A percentile compares a stretch with the other conserved stretches of the same genome.
phyloP scores from a whole-genome alignment of 768 basidiomycete species.

The Phallus indusiatus region DNA sequence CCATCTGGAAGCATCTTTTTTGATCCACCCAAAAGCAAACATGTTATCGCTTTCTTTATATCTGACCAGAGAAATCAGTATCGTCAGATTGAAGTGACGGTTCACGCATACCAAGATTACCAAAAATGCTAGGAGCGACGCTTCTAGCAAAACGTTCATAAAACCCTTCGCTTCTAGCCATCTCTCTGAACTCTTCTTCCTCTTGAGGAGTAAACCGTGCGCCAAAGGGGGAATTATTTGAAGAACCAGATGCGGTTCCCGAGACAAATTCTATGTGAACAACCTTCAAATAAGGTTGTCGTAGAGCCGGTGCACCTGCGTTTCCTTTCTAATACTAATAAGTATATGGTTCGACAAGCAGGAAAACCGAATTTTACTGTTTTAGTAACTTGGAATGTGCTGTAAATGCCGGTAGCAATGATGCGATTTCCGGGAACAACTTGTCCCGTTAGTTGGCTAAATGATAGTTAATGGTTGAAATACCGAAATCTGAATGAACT shows the following conservation, averaged over 20 bases:
- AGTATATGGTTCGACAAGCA: neutral
- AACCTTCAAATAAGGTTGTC: slow-evolving; percentile 90
- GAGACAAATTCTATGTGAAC: slow-evolving; percentile 88
- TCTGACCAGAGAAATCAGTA: slow-evolving; percentile 38
- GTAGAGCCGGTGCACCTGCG: slow-evolving; percentile 78
- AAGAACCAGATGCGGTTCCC: slow-evolving; percentile 49
- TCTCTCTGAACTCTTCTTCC: slow-evolving; percentile 91
- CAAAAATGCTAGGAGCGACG: slow-evolving; percentile 95
- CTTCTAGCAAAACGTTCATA: slow-evolving; percentile 92
- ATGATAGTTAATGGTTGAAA: neutral
- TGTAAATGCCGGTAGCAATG: slow-evolving; percentile 92
- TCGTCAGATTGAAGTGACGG: neutral
- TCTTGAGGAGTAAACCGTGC: slow-evolving; percentile 88
- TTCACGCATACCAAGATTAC: slow-evolving; percentile 64
- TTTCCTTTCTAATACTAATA: slow-evolving; percentile 45
- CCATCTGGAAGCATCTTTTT: slow-evolving; percentile 97
- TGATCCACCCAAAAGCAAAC: slow-evolving; percentile 93
- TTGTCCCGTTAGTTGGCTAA: slow-evolving; percentile 69
- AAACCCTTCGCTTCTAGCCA: slow-evolving; percentile 80
- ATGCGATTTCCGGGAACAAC: slow-evolving; percentile 96
- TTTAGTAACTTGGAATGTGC: slow-evolving; percentile 86
- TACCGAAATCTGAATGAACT: slow-evolving; percentile 2
- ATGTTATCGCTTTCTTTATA: slow-evolving; percentile 96
- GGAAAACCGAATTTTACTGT: slow-evolving; percentile 28
- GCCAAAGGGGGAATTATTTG: slow-evolving; percentile 71